Conservation (phyloP, 352 stramenopile species). For the Phytopythium boreale region DNA sequence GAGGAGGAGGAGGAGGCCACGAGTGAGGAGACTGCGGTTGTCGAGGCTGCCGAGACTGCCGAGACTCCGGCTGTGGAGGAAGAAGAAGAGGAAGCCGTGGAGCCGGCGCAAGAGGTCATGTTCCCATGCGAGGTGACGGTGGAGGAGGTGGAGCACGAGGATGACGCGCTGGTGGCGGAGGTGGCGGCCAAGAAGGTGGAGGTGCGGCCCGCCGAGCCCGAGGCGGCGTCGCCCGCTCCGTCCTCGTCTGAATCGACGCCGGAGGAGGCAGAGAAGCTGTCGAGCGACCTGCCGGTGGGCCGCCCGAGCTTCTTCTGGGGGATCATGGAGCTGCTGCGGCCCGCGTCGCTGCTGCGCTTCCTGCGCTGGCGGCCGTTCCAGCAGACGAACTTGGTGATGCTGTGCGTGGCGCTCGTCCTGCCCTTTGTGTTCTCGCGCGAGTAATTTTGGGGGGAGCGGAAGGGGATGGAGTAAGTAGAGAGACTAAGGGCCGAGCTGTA, state of each 20-base stretch:
- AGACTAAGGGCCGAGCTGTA: neutral
- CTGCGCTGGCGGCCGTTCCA: constrained; percentile 31
- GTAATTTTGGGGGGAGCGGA: neutral
- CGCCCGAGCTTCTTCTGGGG: constrained; percentile 2
- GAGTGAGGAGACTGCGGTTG: neutral
- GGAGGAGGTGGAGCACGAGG: neutral
- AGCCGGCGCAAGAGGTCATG: neutral
- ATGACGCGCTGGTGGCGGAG: neutral
- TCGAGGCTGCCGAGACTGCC: neutral
- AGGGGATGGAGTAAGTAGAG: no score
- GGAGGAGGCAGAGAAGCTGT: neutral
- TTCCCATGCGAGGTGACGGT: neutral
- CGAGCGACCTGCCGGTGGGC: neutral
- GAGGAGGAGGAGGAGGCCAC: neutral
- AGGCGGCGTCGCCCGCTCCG: neutral
- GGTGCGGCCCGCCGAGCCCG: neutral
- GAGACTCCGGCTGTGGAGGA: neutral
- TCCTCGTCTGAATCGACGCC: no score
- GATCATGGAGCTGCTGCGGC: constrained; percentile 12
- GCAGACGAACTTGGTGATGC: constrained; percentile 32
- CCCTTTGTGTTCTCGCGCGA: constrained; percentile 25
- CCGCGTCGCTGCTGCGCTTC: constrained; percentile 27
- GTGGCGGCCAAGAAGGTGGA: constrained; percentile 3
- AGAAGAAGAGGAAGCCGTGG: neutral
- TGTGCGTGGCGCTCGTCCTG: constrained; percentile 35